Conservation (phyloP, 805 yeast genomes). For the Maudiozyma bulderi region DNA sequence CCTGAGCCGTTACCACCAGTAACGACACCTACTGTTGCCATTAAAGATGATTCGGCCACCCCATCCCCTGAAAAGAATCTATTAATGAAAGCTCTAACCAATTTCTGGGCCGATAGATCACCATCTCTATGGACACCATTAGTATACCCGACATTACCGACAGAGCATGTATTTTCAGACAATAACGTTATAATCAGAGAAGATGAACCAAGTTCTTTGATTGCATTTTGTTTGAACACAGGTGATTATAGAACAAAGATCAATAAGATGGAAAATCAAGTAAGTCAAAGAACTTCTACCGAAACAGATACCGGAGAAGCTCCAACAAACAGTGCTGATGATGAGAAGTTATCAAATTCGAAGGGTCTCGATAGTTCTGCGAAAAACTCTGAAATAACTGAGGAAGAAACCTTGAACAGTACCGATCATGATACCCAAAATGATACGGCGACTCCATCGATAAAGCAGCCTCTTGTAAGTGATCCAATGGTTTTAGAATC, state of each 20-base stretch:
- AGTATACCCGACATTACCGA: conserved; percentile 63
- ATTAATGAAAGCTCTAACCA: conserved; percentile 70
- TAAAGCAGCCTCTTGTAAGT: not conserved
- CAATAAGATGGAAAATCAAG: conserved; percentile 1
- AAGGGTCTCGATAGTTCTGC: not conserved
- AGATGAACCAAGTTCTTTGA: conserved; percentile 90
- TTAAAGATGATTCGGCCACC: conserved; percentile 22
- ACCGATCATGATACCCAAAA: not conserved
- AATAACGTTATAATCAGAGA: conserved; percentile 90
- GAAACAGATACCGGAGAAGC: not conserved
- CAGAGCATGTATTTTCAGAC: conserved; percentile 89
- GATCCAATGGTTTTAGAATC: conserved; percentile 40
- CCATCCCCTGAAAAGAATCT: conserved; percentile 63
- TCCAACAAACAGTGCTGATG: not conserved
- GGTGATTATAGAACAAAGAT: conserved; percentile 50
- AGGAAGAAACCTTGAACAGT: not conserved
- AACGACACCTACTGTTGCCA: conserved; percentile 13
- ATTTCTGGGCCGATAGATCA: conserved; percentile 96
- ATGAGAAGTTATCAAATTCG: not conserved
- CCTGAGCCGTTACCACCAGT: conserved; percentile 16
- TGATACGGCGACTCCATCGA: not conserved
- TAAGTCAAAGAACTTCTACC: not conserved
- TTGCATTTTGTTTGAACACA: conserved; percentile 85
- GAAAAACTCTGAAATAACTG: no score
- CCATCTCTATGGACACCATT: conserved; percentile 92